phyloP scores from a whole-genome alignment of 495 filamentous ascomycete genomes.

The Daldinia bambusicola region DNA sequence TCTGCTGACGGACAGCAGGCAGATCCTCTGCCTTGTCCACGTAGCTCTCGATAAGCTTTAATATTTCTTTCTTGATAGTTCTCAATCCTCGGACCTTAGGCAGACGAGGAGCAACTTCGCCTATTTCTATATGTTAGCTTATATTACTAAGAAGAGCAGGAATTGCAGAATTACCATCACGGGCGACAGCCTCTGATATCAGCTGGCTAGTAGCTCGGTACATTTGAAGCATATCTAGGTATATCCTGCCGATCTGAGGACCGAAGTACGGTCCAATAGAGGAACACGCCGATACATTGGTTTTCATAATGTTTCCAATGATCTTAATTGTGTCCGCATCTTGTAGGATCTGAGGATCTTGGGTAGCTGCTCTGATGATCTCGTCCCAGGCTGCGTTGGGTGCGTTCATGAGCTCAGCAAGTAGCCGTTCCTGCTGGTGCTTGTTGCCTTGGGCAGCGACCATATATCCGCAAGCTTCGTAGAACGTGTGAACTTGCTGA shows the following conservation, averaged over 20 bases:
- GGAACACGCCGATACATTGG: slow-evolving; percentile 95
- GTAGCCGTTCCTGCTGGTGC: slow-evolving; percentile 86
- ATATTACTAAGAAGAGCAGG: slow-evolving; percentile 28
- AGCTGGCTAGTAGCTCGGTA: slow-evolving; percentile 95
- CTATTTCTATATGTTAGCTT: slow-evolving; percentile 55
- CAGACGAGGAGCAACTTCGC: slow-evolving; percentile 95
- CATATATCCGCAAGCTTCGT: slow-evolving; percentile 99
- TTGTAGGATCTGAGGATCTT: slow-evolving; percentile 83
- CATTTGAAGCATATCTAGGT: slow-evolving; percentile 99
- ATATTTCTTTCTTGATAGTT: slow-evolving; percentile 99
- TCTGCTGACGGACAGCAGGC: slow-evolving; percentile 89
- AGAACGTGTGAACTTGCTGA: slow-evolving; percentile 98
- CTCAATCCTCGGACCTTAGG: slow-evolving; percentile 92
- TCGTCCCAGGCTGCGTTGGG: slow-evolving; percentile 95
- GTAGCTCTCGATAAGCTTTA: slow-evolving; percentile 97
- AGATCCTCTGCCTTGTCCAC: slow-evolving; percentile 97
- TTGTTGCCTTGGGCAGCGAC: slow-evolving; percentile 97
- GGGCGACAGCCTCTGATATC: slow-evolving; percentile 88
- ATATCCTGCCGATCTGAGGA: slow-evolving; percentile 98
- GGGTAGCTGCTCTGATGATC: slow-evolving; percentile 86
- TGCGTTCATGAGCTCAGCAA: slow-evolving; percentile 89
- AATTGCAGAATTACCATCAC: slow-evolving; percentile 73
- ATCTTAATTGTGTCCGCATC: slow-evolving; percentile 96
- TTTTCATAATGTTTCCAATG: slow-evolving; percentile 99
- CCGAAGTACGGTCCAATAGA: slow-evolving; percentile 98